Evolutionary conservation across 2,329 filamentous ascomycete species (phyloP).

Genomic region (Tolypocladium capitatum): DNA sequence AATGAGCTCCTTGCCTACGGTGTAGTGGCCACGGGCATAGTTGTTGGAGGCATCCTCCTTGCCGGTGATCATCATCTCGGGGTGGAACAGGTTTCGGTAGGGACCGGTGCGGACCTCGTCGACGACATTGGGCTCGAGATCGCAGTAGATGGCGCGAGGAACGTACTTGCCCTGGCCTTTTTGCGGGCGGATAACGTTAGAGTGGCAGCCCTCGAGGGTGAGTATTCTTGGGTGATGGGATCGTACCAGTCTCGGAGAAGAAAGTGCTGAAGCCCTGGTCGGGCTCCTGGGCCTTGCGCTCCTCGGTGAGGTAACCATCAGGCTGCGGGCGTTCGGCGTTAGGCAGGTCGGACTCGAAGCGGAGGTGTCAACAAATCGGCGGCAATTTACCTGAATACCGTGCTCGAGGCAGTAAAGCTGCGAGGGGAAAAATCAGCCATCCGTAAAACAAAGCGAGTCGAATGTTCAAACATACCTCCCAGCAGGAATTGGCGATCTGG

Average conservation of each 20-base stretch:
- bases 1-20: conserved; percentile 97
- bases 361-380: conserved; percentile 6
- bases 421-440: conserved; percentile 12
- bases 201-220: not conserved
- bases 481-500: conserved; percentile 99
- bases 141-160: conserved; percentile 96
- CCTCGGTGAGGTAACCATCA: conserved; percentile 96
- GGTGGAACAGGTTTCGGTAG: conserved; percentile 96
- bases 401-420: conserved; percentile 99
- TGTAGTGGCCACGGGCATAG: conserved; percentile 99
- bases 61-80: conserved; percentile 98
- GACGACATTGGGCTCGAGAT: conserved; percentile 99
- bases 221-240: not conserved
- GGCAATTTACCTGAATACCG: conserved; percentile 75
- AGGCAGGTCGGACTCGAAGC: conserved; percentile 1
- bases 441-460: not conserved
- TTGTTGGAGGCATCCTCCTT: conserved; percentile 99
- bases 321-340: conserved; percentile 43
- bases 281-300: conserved; percentile 84
- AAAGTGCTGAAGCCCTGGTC: conserved; percentile 99
- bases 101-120: conserved; percentile 96
- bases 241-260: conserved; percentile 95
- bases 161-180: conserved; percentile 97
- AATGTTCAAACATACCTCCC: conserved; percentile 67
- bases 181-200: conserved; percentile 7